These are phyloP conservation scores for Zizania latifolia DNA, from an alignment of 176 grass and related monocot species.

Conservation along the genomic window DNA sequence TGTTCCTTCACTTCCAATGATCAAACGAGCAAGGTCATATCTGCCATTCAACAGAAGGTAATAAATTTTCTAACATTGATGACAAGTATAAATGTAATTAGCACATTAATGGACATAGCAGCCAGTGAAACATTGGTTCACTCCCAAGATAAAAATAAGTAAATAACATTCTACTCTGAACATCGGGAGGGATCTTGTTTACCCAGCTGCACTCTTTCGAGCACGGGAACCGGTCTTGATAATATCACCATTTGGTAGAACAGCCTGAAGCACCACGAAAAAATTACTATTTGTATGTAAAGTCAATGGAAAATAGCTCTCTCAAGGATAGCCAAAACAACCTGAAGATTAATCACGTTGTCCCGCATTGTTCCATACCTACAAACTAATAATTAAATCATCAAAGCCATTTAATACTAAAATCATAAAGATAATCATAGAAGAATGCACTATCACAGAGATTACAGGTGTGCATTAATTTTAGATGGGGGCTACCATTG, in stretches of 20 bases:
- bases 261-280: constrained; percentile 46
- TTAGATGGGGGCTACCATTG: not conserved
- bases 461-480: not conserved
- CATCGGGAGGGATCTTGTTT: constrained; percentile 28
- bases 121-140: constrained; percentile 1
- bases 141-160: not conserved
- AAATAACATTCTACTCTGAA: not conserved
- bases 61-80: not conserved
- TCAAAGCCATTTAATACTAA: constrained; percentile 46
- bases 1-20: constrained; percentile 98
- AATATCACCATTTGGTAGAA: constrained; percentile 90
- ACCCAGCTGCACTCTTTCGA: constrained; percentile 98
- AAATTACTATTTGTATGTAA: constrained; percentile 10
- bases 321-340: constrained; percentile 24
- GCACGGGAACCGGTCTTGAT: constrained; percentile 83
- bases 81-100: constrained; percentile 7
- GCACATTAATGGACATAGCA: constrained; percentile 11
- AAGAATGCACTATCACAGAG: not conserved
- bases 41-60: constrained; percentile 35
- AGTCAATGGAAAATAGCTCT: constrained; percentile 10
- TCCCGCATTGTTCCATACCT: constrained; percentile 99
- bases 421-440: constrained; percentile 12
- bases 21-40: constrained; percentile 88
- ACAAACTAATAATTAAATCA: constrained; percentile 70
- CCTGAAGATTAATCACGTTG: constrained; percentile 93